A percentile compares a stretch with the other conserved stretches of the same genome.
These are phyloP conservation scores for Metschnikowia orientalis DNA, from an alignment of 805 yeast species.

Conservation along the genomic window DNA sequence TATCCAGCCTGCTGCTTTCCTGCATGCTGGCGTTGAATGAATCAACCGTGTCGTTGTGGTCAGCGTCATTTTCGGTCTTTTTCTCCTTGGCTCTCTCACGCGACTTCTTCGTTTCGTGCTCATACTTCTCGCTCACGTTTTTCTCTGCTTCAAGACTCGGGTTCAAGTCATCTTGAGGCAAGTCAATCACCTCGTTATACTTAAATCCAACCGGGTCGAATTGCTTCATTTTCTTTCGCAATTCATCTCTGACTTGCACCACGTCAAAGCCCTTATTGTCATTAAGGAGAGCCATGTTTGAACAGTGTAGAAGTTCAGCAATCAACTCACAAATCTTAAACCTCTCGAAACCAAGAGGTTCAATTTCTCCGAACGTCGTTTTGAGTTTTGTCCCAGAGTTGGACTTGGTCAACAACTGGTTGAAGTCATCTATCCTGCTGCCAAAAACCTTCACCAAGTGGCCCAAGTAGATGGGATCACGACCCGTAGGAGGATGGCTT, in stretches of 20 bases:
- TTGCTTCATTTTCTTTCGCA: slow-evolving; percentile 37
- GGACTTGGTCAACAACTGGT: slow-evolving; percentile 28
- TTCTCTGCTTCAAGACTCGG: slow-evolving; percentile 18
- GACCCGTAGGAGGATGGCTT: slow-evolving; percentile 44
- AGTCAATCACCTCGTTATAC: slow-evolving; percentile 40
- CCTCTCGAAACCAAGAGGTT: slow-evolving; percentile 44
- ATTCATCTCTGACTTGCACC: slow-evolving; percentile 35
- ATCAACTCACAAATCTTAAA: slow-evolving; percentile 44
- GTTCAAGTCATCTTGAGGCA: slow-evolving; percentile 23
- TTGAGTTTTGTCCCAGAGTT: slow-evolving; percentile 16
- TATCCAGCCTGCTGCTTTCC: slow-evolving; percentile 21
- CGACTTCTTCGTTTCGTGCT: slow-evolving; percentile 14
- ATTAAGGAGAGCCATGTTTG: slow-evolving; percentile 43
- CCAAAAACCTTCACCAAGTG: slow-evolving; percentile 41
- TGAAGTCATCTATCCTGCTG: slow-evolving; percentile 33
- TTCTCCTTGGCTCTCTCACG: slow-evolving; percentile 5
- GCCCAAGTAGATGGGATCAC: slow-evolving; percentile 45
- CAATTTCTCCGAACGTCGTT: slow-evolving; percentile 28
- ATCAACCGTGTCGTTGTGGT: slow-evolving; percentile 34
- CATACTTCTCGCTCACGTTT: slow-evolving; percentile 16
- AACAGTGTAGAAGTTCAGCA: slow-evolving; percentile 44
- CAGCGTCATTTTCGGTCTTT: slow-evolving; percentile 11
- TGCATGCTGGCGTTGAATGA: slow-evolving; percentile 29
- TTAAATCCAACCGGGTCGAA: slow-evolving; percentile 43
- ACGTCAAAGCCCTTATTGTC: slow-evolving; percentile 42